phyloP scores from a whole-genome alignment of 2,329 filamentous ascomycete genomes.

The Talaromyces albobiverticillius region DNA sequence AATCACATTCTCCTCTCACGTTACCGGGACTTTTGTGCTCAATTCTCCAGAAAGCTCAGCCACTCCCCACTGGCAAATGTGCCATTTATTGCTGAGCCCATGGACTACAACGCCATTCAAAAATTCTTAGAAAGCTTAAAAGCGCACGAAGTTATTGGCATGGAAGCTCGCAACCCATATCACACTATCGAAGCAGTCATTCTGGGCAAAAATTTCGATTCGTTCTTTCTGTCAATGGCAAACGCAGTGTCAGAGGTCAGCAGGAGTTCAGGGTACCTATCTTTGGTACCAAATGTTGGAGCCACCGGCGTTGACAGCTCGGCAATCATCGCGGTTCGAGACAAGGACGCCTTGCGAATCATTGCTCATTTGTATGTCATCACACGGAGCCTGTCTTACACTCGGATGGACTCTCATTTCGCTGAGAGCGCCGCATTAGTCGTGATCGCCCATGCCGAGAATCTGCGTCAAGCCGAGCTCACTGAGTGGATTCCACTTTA shows the following conservation, averaged over 20 bases:
- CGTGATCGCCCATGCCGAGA: constrained; percentile 76
- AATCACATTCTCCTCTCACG: constrained; percentile 79
- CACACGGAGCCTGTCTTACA: constrained; percentile 58
- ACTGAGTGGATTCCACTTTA: constrained; percentile 83
- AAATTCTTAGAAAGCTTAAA: constrained; percentile 37
- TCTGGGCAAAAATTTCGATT: constrained; percentile 40
- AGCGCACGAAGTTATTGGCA: constrained; percentile 33
- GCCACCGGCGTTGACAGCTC: constrained; percentile 55
- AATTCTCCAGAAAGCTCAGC: constrained; percentile 47
- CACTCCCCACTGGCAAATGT: constrained; percentile 53
- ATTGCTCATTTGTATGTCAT: constrained; percentile 66
- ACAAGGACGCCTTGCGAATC: constrained; percentile 64
- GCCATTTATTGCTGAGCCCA: constrained; percentile 57
- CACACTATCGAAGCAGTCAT: constrained; percentile 44
- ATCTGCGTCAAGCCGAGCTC: constrained; percentile 68
- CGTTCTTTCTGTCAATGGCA: constrained; percentile 40
- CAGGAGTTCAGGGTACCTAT: constrained; percentile 24
- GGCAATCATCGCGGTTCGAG: constrained; percentile 36
- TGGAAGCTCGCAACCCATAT: constrained; percentile 43
- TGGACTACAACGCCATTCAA: constrained; percentile 34
- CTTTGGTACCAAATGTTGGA: constrained; percentile 37
- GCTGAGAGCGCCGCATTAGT: constrained; percentile 64
- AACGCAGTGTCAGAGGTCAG: constrained; percentile 38
- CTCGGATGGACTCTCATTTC: constrained; percentile 49
- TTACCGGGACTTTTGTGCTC: constrained; percentile 66